A percentile compares a stretch with the other conserved stretches of the same genome.
Evolutionary conservation across 257 asterid species (phyloP).

Genomic region (Mitragyna speciosa): DNA sequence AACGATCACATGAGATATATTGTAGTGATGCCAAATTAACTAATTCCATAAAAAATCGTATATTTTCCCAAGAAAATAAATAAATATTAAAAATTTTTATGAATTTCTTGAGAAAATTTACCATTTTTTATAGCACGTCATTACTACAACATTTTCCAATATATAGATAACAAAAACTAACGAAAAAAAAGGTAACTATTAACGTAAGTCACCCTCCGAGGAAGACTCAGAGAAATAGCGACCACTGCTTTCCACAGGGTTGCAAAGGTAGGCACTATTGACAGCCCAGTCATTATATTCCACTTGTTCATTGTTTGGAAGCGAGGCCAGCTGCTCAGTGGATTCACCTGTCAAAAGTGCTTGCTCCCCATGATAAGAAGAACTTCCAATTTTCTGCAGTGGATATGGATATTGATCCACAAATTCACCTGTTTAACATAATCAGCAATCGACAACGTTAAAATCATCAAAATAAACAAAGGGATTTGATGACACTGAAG

Average conservation of each 20-base stretch:
- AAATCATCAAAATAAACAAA: background rate
- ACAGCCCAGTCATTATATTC: slow-evolving; percentile 16
- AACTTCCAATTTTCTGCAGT: background rate
- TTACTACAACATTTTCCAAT: too few species aligned
- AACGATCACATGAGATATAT: background rate
- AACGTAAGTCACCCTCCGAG: slow-evolving; percentile 10
- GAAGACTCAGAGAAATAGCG: slow-evolving; percentile 24
- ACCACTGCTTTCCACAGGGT: slow-evolving; percentile 8
- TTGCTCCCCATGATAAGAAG: slow-evolving; percentile 12
- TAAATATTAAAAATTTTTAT: too few species aligned
- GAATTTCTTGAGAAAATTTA: too few species aligned
- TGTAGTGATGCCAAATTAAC: too few species aligned
- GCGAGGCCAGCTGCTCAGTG: background rate
- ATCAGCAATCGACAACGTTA: background rate
- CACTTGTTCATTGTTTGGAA: slow-evolving; percentile 12
- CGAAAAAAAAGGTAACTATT: too few species aligned
- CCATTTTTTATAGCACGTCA: too few species aligned
- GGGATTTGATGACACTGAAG: too few species aligned
- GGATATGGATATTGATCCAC: slow-evolving; percentile 11
- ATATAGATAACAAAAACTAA: too few species aligned
- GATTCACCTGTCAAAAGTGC: slow-evolving; percentile 22
- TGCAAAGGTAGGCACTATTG: slow-evolving; percentile 15
- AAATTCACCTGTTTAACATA: slow-evolving; percentile 18
- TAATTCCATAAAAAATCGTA: too few species aligned
- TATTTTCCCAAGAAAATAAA: too few species aligned